Evolutionary conservation across 148 eudicot genomes (phyloP).

Genomic region (Rheum nobile): DNA sequence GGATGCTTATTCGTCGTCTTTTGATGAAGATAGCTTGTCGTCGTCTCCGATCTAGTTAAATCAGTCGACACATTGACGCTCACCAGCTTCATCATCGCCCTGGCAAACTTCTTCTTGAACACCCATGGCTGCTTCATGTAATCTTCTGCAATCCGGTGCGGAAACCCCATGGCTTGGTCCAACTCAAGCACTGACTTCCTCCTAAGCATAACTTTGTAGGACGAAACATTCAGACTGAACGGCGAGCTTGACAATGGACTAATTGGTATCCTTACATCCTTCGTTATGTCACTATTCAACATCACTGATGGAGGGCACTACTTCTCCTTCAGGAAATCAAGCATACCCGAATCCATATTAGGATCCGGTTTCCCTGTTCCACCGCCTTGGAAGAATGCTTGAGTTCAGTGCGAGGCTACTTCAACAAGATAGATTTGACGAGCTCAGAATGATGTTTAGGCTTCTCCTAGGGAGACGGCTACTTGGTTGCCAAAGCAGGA

Average conservation of each 20-base stretch:
- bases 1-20: no score
- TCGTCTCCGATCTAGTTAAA: no score
- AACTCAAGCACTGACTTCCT: slow-evolving; percentile 8
- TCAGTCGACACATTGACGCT: slow-evolving; percentile 10
- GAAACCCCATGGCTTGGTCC: slow-evolving; percentile 13
- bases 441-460: no score
- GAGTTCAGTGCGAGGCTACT: no score
- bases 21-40: no score
- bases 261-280: slow-evolving; percentile 10
- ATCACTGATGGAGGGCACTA: slow-evolving; percentile 12
- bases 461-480: no score
- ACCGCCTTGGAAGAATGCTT: no score
- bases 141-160: neutral
- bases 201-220: slow-evolving; percentile 11
- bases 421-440: no score
- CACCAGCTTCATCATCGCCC: slow-evolving; percentile 16
- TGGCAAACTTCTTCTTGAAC: slow-evolving; percentile 12
- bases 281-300: neutral
- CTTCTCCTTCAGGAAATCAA: neutral
- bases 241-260: slow-evolving; percentile 8
- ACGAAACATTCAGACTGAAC: slow-evolving; percentile 8
- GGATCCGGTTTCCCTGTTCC: slow-evolving; percentile 17
- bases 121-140: slow-evolving; percentile 6
- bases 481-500: no score
- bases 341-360: neutral